These are phyloP conservation scores for Gyromitra esculenta DNA, from an alignment of 2,329 filamentous ascomycete genomes.

Conservation along the genomic window DNA sequence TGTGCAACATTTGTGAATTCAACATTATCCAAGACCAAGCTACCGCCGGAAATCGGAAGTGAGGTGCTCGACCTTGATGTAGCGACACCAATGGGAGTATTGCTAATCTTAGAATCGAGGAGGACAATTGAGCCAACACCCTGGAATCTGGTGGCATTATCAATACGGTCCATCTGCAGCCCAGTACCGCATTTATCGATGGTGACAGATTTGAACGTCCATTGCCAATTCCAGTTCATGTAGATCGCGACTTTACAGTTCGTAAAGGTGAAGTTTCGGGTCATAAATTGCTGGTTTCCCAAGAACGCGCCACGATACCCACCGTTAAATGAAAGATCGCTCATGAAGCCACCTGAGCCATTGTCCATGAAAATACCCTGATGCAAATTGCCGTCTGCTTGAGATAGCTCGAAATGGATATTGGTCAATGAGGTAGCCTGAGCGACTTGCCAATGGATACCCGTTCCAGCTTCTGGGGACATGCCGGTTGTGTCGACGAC, in stretches of 20 bases:
- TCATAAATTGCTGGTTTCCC: slow-evolving; percentile 88
- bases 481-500: slow-evolving; percentile 77
- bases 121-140: slow-evolving; percentile 86
- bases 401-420: slow-evolving; percentile 64
- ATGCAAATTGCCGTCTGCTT: slow-evolving; percentile 59
- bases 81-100: slow-evolving; percentile 78
- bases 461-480: slow-evolving; percentile 62
- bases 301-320: slow-evolving; percentile 80
- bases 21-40: slow-evolving; percentile 72
- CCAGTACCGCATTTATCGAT: slow-evolving; percentile 79
- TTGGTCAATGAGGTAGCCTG: slow-evolving; percentile 72
- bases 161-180: slow-evolving; percentile 77
- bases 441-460: slow-evolving; percentile 75
- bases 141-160: slow-evolving; percentile 72
- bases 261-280: slow-evolving; percentile 83
- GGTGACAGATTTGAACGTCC: slow-evolving; percentile 78
- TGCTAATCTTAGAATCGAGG: slow-evolving; percentile 80
- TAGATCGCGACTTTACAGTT: slow-evolving; percentile 82
- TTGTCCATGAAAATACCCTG: slow-evolving; percentile 71
- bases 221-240: slow-evolving; percentile 94
- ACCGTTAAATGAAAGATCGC: slow-evolving; percentile 83
- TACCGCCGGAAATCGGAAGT: slow-evolving; percentile 66
- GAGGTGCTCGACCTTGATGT: slow-evolving; percentile 65
- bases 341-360: slow-evolving; percentile 80
- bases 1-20: slow-evolving; percentile 64